phyloP scores from a whole-genome alignment of 2,329 filamentous ascomycete genomes.

The Colletotrichum limetticola region DNA sequence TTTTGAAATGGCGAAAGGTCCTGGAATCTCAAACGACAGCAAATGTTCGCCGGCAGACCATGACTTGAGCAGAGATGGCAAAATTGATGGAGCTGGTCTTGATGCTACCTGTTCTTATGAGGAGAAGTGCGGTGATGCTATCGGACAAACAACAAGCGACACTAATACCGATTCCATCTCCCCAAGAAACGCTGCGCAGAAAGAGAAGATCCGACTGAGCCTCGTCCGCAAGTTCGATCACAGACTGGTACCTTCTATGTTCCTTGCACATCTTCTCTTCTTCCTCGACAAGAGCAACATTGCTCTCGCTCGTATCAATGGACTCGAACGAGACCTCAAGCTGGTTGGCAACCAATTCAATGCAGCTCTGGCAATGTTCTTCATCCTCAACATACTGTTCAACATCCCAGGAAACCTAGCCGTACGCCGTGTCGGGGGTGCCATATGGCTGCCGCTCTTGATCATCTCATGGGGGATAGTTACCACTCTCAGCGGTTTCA shows the following conservation, averaged over 20 bases:
- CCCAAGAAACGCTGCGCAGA: not conserved
- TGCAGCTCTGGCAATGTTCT: slow-evolving; percentile 38
- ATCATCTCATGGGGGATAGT: slow-evolving; percentile 39
- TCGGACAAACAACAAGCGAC: not conserved
- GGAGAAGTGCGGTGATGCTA: not conserved
- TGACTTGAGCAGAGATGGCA: not conserved
- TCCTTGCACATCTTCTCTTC: slow-evolving; percentile 31
- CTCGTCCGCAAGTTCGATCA: slow-evolving; percentile 33
- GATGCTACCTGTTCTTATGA: not conserved
- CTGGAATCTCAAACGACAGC: not conserved
- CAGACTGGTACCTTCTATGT: slow-evolving; percentile 29
- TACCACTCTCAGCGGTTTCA: slow-evolving; percentile 37
- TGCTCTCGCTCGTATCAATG: slow-evolving; percentile 36
- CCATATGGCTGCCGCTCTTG: slow-evolving; percentile 35
- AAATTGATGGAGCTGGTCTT: not conserved
- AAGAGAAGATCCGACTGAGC: not conserved
- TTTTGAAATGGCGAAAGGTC: not conserved
- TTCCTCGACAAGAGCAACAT: slow-evolving; percentile 36
- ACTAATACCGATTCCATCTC: not conserved
- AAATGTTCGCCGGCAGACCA: not conserved
- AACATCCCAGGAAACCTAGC: slow-evolving; percentile 40
- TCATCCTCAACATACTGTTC: slow-evolving; percentile 38
- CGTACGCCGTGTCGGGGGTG: slow-evolving; percentile 37
- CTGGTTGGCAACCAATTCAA: slow-evolving; percentile 35
- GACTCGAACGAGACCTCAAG: slow-evolving; percentile 28